Evolutionary conservation across 805 yeast species (phyloP).

Genomic region (Grigorovia yakushimaensis): DNA sequence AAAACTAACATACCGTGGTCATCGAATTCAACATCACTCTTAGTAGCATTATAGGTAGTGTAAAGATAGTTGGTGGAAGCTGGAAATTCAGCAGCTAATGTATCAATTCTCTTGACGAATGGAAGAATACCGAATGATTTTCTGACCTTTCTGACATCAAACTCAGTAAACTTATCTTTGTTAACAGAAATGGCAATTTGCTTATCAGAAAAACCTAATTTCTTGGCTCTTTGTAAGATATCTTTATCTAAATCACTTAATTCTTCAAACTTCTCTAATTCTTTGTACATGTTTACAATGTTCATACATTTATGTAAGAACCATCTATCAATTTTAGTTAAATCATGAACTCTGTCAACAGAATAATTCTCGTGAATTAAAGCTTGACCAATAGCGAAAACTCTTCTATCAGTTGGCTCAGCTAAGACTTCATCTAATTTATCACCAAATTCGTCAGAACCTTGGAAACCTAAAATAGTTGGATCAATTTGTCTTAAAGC

Average conservation of each 20-base stretch:
- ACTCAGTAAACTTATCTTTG: constrained; percentile 39
- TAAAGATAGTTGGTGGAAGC: constrained; percentile 92
- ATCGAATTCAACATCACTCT: constrained; percentile 72
- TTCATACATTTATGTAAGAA: constrained; percentile 87
- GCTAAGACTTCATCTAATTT: constrained; percentile 66
- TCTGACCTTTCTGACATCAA: constrained; percentile 74
- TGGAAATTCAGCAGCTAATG: constrained; percentile 98
- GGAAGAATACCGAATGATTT: constrained; percentile 74
- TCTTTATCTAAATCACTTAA: constrained; percentile 56
- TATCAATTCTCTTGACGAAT: constrained; percentile 93
- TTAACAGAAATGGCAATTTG: constrained; percentile 78
- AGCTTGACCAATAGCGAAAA: constrained; percentile 98
- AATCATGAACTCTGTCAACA: constrained; percentile 85
- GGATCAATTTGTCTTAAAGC: constrained; percentile 96
- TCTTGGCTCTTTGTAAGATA: constrained; percentile 69
- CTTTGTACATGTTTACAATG: constrained; percentile 81
- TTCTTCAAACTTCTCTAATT: constrained; percentile 56
- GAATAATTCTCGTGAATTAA: constrained; percentile 81
- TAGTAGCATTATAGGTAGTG: constrained; percentile 89
- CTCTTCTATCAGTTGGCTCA: constrained; percentile 90
- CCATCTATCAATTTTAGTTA: constrained; percentile 93
- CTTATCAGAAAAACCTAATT: constrained; percentile 89
- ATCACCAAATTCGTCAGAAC: constrained; percentile 60
- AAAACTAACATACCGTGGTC: constrained; percentile 90
- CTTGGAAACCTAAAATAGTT: constrained; percentile 83